Percentiles rank a stretch among this genome's conserved stretches.
Evolutionary conservation across 176 grass and related monocot species (phyloP).

Genomic region (Phyllostachys edulis): DNA sequence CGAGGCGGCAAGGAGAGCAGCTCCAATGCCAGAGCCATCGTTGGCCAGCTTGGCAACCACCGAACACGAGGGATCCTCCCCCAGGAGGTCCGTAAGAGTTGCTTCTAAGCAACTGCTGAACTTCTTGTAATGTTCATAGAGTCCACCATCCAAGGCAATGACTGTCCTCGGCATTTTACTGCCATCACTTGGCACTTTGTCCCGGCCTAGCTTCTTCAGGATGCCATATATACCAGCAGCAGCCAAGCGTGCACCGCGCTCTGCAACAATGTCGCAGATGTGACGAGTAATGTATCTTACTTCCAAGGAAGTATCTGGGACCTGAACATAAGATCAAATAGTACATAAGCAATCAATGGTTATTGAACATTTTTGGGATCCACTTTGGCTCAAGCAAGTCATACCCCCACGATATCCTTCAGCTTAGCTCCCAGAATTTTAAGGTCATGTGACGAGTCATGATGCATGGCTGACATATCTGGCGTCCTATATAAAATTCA

Average conservation of each 20-base stretch:
- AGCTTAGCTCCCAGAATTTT: conserved; percentile 68
- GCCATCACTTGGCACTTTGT: conserved; percentile 35
- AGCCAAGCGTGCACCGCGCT: conserved; percentile 67
- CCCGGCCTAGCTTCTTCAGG: conserved; percentile 75
- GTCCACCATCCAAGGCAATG: conserved; percentile 80
- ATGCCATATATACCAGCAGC: conserved; percentile 82
- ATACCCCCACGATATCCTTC: conserved; percentile 87
- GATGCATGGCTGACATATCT: conserved; percentile 93
- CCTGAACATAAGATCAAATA: conserved; percentile 45
- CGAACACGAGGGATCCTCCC: conserved; percentile 48
- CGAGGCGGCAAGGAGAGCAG: conserved; percentile 41
- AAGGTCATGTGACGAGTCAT: conserved; percentile 82
- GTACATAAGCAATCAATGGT: conserved; percentile 22
- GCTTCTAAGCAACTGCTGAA: conserved; percentile 63
- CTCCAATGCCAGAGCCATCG: conserved; percentile 72
- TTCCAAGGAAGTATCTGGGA: conserved; percentile 66
- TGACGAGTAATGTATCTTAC: conserved; percentile 66
- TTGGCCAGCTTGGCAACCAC: conserved; percentile 74
- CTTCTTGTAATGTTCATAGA: conserved; percentile 83
- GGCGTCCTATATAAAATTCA: conserved; percentile 52
- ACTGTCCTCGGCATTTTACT: conserved; percentile 45
- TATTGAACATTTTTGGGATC: neutral
- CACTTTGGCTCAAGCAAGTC: conserved; percentile 16
- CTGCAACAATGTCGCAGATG: conserved; percentile 82
- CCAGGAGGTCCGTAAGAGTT: conserved; percentile 77